Evolutionary conservation across 176 grass and related monocot genomes (phyloP), one percentile per base, ranked within the genome.

Genomic region (Microstegium vimineum): DNA sequence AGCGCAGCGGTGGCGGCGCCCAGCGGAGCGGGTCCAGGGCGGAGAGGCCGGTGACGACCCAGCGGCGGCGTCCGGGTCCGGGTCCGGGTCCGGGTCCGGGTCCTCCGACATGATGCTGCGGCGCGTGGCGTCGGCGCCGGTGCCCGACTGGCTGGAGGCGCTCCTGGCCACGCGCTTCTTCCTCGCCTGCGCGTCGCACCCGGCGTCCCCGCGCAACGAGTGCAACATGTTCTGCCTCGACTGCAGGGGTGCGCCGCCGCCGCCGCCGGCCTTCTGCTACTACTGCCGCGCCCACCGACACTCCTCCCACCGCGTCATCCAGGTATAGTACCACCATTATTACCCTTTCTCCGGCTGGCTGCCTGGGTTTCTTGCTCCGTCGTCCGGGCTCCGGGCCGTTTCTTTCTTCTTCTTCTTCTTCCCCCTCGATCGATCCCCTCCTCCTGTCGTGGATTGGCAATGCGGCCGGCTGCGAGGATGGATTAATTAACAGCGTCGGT

Each of bases 161-260:
- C 92, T 94, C 2, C 87, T 94, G 4, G 30, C 69, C 4, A 87
- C 89, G 31, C 89, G 79, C 14, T 94, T 94, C 92, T 94, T 94
- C 78, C 73, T 88, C 2, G 73, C 90, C 30, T 94, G 92, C 84
- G 74, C 32, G 33, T 69, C 77, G 4, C 92, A 94, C 78, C 81
- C 87, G 8, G 92, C 77, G 25, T 89, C 92, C 0, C 81, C 92
- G 15, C 87, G 92, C 64, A 87, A 88, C 78, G 92, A 94, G 82
- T 85, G 84, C 89, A 94, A 94, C 92, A 87, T 94, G 89, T 94
- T 92, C 87, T 94, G 92, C 87, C 75, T 94, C 75, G 92, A 94
- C 70, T 94, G 92, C 90, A 47, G 56, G 47, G 56, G 62, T 65
- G 45, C 86, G 5, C 40, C 80, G 65, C 70, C 68, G 37, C 63